Conservation (phyloP, 2,329 filamentous ascomycete genomes). For the Aspergillus tubingensis region DNA sequence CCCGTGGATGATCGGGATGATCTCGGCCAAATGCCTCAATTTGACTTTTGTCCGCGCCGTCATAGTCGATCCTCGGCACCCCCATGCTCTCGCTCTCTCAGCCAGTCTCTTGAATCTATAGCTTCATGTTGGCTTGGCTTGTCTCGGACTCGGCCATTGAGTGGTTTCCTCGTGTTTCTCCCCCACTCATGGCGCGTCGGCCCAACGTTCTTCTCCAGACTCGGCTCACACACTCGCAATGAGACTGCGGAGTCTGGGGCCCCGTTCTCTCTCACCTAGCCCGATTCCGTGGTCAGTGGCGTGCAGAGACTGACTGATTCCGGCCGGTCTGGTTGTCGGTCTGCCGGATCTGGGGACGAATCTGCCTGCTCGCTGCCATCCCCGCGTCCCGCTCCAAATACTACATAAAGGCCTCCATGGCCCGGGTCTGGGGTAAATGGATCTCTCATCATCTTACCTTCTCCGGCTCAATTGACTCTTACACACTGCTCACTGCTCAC, state of each 20-base stretch:
- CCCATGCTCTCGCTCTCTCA: background rate
- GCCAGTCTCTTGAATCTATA: background rate
- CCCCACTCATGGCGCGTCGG: background rate
- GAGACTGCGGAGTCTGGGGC: conserved; percentile 2
- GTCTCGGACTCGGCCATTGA: background rate
- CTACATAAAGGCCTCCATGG: conserved; percentile 11
- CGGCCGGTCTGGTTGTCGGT: conserved; percentile 10
- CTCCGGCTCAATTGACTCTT: background rate
- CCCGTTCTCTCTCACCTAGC: conserved; percentile 1
- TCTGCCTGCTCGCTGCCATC: conserved; percentile 9
- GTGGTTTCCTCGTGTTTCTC: background rate
- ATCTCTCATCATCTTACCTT: conserved; percentile 4
- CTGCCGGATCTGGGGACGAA: conserved; percentile 11
- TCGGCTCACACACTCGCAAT: background rate
- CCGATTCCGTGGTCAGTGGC: background rate
- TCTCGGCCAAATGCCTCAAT: background rate
- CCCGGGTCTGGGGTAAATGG: background rate
- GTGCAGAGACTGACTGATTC: conserved; percentile 13
- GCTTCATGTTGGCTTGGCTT: background rate
- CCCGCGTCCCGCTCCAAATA: background rate
- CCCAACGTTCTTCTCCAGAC: background rate
- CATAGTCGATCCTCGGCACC: background rate
- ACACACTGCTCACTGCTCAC: background rate
- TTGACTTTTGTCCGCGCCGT: background rate
- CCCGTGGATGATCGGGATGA: background rate